These are phyloP conservation scores for Uncinocarpus reesii DNA, from an alignment of 2,329 filamentous ascomycete genomes.

Conservation along the genomic window DNA sequence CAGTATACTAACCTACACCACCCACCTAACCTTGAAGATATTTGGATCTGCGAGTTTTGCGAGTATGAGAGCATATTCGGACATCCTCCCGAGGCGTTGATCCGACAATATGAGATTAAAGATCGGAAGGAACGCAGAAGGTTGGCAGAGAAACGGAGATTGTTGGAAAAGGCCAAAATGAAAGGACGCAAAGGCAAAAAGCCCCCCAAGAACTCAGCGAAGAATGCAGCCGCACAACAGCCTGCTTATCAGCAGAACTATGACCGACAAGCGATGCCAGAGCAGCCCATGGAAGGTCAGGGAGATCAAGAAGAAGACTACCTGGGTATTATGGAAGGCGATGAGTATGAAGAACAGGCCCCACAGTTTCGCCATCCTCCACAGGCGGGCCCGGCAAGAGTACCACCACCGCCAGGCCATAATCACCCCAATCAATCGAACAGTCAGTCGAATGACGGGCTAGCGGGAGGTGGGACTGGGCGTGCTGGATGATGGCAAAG, in stretches of 20 bases:
- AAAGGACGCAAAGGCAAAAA: constrained; percentile 88
- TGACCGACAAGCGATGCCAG: constrained; percentile 30
- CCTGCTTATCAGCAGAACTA: constrained; percentile 31
- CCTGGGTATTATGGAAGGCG: constrained; percentile 24
- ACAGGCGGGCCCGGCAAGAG: constrained; percentile 53
- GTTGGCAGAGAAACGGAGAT: constrained; percentile 70
- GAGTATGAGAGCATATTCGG: constrained; percentile 96
- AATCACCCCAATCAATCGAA: background rate
- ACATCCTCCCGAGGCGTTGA: constrained; percentile 69
- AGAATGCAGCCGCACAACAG: constrained; percentile 30
- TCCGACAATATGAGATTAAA: constrained; percentile 88
- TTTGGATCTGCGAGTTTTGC: constrained; percentile 97
- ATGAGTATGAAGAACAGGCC: constrained; percentile 44
- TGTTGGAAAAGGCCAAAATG: constrained; percentile 87
- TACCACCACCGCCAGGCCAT: constrained; percentile 38
- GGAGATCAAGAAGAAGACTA: constrained; percentile 42
- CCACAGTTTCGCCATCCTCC: constrained; percentile 28
- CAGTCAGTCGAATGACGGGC: constrained; percentile 17
- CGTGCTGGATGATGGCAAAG: constrained; percentile 16
- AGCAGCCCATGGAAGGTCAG: constrained; percentile 34
- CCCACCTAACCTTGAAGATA: constrained; percentile 59
- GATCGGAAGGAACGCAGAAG: constrained; percentile 75
- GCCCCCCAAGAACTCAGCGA: constrained; percentile 55
- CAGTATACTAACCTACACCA: constrained; percentile 66
- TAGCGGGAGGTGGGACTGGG: constrained; percentile 22